Conservation (phyloP, 495 filamentous ascomycete genomes). For the Talaromyces wortmannii region DNA sequence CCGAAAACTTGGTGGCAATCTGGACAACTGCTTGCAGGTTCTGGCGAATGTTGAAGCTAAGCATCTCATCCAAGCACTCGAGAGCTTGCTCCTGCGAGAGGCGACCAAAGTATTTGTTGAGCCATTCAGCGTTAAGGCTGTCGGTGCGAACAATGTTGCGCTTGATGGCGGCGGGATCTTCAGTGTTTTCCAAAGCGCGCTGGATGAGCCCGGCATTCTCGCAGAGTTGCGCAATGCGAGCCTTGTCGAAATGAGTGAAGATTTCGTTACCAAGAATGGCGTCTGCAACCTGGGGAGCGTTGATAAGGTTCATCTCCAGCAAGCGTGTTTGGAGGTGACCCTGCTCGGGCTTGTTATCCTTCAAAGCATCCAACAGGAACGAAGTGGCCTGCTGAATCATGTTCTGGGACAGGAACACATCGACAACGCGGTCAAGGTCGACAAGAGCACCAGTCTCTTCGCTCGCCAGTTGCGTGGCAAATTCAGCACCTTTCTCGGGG, state of each 20-base stretch:
- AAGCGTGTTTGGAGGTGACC: constrained; percentile 88
- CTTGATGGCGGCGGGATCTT: constrained; percentile 86
- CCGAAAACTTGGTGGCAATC: constrained; percentile 95
- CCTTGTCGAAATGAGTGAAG: constrained; percentile 92
- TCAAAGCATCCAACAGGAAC: constrained; percentile 90
- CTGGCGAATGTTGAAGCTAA: constrained; percentile 91
- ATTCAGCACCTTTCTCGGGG: constrained; percentile 91
- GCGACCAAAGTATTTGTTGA: constrained; percentile 85
- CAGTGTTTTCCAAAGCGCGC: constrained; percentile 89
- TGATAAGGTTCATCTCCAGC: constrained; percentile 95
- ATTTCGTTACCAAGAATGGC: constrained; percentile 96
- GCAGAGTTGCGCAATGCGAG: constrained; percentile 79
- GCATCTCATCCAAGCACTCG: constrained; percentile 93
- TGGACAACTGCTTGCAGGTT: constrained; percentile 92
- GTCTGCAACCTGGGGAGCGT: constrained; percentile 94
- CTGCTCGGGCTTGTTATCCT: constrained; percentile 91
- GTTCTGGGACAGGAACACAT: constrained; percentile 94
- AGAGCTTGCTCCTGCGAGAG: constrained; percentile 92
- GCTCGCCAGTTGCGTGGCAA: constrained; percentile 81
- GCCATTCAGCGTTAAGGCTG: constrained; percentile 80
- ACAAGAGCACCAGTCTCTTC: constrained; percentile 78
- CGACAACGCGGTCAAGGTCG: constrained; percentile 90
- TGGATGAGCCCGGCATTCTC: constrained; percentile 84
- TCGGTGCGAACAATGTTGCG: constrained; percentile 76
- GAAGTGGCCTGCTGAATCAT: constrained; percentile 97